Conservation (phyloP, 208 protist species). For the Acanthamoeba castellanii region DNA sequence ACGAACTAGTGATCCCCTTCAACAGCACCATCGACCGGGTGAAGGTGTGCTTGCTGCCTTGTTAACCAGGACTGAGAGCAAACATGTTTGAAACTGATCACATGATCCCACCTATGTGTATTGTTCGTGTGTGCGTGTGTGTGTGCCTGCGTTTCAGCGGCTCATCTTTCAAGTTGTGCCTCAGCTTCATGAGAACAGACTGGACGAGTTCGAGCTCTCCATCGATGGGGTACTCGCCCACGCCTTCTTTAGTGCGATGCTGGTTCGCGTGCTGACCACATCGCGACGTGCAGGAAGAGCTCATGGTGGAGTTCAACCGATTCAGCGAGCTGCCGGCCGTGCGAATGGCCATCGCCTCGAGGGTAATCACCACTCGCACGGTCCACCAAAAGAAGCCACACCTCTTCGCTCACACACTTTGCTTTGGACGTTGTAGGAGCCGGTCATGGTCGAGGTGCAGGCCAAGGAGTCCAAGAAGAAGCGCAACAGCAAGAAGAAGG, state of each 20-base stretch:
- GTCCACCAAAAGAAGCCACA: not conserved
- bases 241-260: not conserved
- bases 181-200: not conserved
- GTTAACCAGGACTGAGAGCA: not conserved
- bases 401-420: not conserved
- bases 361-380: not conserved
- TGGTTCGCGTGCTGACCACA: not conserved
- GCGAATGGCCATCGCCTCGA: not conserved
- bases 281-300: not conserved
- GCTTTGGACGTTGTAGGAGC: not conserved
- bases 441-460: not conserved
- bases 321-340: not conserved
- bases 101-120: too few relatives aligned
- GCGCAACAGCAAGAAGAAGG: slow-evolving; percentile 9
- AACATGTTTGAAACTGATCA: not conserved
- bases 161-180: slow-evolving; percentile 32
- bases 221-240: not conserved
- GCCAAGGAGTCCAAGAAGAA: slow-evolving; percentile 24
- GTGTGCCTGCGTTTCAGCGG: not conserved
- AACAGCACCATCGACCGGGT: slow-evolving; percentile 33
- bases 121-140: too few relatives aligned
- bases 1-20: not conserved
- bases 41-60: not conserved
- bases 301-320: slow-evolving; percentile 6
- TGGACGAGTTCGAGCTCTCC: not conserved